These are phyloP conservation scores for Mycena polygramma DNA, from an alignment of 768 basidiomycete species.

Conservation along the genomic window DNA sequence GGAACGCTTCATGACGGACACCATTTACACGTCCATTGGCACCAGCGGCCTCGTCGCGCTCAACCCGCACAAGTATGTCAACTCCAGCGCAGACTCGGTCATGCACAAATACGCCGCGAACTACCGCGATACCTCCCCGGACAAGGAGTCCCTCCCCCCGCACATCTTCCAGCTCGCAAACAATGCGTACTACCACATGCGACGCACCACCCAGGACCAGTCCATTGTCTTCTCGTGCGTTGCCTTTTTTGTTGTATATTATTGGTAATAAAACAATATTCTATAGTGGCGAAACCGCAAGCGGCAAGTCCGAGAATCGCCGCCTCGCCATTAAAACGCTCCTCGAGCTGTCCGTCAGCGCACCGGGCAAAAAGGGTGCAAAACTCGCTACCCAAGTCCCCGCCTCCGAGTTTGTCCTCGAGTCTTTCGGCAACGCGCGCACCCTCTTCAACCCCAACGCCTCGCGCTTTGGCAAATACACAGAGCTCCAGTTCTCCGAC, in stretches of 20 bases:
- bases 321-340: constrained; percentile 92
- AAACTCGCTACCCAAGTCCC: constrained; percentile 91
- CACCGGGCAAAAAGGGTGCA: constrained; percentile 93
- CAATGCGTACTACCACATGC: constrained; percentile 96
- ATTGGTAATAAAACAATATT: background rate
- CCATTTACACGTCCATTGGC: constrained; percentile 82
- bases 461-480: constrained; percentile 97
- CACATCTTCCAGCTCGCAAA: constrained; percentile 95
- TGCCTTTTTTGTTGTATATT: background rate
- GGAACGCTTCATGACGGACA: constrained; percentile 88
- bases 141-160: constrained; percentile 75
- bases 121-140: constrained; percentile 80
- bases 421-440: constrained; percentile 93
- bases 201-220: constrained; percentile 90
- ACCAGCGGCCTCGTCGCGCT: constrained; percentile 83
- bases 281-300: constrained; percentile 88
- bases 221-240: constrained; percentile 86
- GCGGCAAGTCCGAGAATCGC: constrained; percentile 94
- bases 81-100: constrained; percentile 85
- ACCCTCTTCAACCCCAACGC: constrained; percentile 95
- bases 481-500: constrained; percentile 96
- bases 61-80: constrained; percentile 93
- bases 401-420: constrained; percentile 94
- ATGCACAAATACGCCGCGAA: constrained; percentile 90
- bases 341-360: constrained; percentile 90